A percentile compares a stretch with the other conserved stretches of the same genome.
These are phyloP conservation scores for Powellomyces hirtus DNA, from an alignment of 192 early-diverging fungal genomes.

Conservation along the genomic window DNA sequence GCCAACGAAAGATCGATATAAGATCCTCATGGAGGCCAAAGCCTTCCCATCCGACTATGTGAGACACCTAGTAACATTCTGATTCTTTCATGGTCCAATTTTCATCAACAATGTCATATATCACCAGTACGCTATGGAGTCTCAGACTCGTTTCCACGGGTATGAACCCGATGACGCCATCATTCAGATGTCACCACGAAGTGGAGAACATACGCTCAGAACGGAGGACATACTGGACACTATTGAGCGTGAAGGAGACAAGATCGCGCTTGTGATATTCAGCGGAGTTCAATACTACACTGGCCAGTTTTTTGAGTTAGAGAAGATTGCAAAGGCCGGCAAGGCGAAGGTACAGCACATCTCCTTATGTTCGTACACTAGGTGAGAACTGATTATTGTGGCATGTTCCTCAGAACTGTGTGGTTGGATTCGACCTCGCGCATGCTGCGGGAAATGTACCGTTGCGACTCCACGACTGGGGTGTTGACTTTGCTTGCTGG, in stretches of 20 bases:
- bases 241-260: conserved; percentile 70
- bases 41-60: conserved; percentile 93
- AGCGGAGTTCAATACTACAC: conserved; percentile 95
- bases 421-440: conserved; percentile 93
- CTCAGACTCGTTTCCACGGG: conserved; percentile 84
- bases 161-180: conserved; percentile 66
- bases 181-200: conserved; percentile 71
- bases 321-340: conserved; percentile 76
- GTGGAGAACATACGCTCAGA: conserved; percentile 67
- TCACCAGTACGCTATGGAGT: conserved; percentile 79
- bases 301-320: conserved; percentile 82
- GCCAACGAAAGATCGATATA: conserved; percentile 70
- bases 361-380: neutral
- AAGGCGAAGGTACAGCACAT: conserved; percentile 59
- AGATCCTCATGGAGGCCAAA: conserved; percentile 88
- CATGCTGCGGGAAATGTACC: conserved; percentile 95
- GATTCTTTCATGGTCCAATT: too few species aligned
- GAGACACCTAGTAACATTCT: too few species aligned
- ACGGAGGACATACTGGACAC: conserved; percentile 78
- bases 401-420: conserved; percentile 62
- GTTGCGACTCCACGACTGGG: conserved; percentile 88
- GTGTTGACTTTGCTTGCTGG: conserved; percentile 97
- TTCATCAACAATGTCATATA: too few species aligned
- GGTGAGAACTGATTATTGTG: neutral
- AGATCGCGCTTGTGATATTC: conserved; percentile 84